A percentile compares a stretch with the other conserved stretches of the same genome.
These are phyloP conservation scores for Acanthamoeba healyi DNA, from an alignment of 208 protist genomes.

Conservation along the genomic window DNA sequence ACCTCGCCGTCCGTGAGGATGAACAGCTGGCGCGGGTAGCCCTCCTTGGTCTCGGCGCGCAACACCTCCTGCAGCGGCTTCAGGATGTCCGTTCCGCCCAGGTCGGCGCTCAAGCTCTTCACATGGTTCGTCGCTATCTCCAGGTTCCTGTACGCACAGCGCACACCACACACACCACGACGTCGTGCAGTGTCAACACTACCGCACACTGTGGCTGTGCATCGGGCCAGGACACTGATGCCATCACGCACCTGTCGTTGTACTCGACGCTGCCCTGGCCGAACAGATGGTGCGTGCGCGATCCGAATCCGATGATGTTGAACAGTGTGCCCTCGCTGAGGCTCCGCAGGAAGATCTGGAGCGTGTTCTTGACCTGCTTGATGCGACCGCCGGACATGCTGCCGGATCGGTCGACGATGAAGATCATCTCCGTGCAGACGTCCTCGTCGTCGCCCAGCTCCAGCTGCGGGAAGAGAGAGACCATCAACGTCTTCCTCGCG, in stretches of 20 bases:
- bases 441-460: constrained; percentile 48
- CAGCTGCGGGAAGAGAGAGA: constrained; percentile 45
- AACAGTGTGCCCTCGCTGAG: constrained; percentile 33
- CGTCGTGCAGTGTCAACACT: too few relatives aligned
- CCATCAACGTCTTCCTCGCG: constrained; percentile 22
- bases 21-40: constrained; percentile 73
- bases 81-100: constrained; percentile 65
- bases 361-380: not conserved
- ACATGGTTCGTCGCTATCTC: constrained; percentile 45
- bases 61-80: constrained; percentile 68
- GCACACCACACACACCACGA: not conserved
- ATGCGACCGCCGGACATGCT: constrained; percentile 66
- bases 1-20: constrained; percentile 75
- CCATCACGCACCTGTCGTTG: constrained; percentile 34
- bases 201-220: too few relatives aligned
- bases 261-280: constrained; percentile 55
- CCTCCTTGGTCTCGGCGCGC: constrained; percentile 19
- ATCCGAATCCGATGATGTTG: constrained; percentile 77
- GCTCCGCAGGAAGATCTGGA: constrained; percentile 68
- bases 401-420: constrained; percentile 61
- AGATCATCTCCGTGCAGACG: constrained; percentile 45
- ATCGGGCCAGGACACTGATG: too few relatives aligned
- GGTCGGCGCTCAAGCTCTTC: not conserved
- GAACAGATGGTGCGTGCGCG: constrained; percentile 35
- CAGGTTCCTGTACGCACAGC: not conserved